Conservation (phyloP, 1,284 basidiomycete genomes). For the Leccinum griseonigrum region DNA sequence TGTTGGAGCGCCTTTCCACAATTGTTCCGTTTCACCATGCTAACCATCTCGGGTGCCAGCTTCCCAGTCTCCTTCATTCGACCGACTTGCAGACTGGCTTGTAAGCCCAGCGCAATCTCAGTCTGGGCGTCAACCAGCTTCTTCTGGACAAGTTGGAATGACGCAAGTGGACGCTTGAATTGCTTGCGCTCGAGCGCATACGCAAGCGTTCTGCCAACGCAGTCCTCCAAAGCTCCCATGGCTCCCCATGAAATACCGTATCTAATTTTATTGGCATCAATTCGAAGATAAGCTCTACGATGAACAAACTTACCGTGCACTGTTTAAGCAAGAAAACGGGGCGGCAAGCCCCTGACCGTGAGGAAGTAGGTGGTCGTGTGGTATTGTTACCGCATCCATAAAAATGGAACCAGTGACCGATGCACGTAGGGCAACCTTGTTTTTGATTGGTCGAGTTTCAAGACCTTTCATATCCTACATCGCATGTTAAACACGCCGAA, state of each 20-base stretch:
- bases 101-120: slow-evolving; percentile 80
- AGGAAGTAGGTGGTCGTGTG: slow-evolving; percentile 73
- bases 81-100: slow-evolving; percentile 83
- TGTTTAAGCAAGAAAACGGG: slow-evolving; percentile 91
- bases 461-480: slow-evolving; percentile 79
- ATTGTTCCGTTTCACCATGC: slow-evolving; percentile 94
- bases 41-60: slow-evolving; percentile 91
- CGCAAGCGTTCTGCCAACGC: slow-evolving; percentile 71
- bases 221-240: slow-evolving; percentile 94
- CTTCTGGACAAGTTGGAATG: slow-evolving; percentile 96
- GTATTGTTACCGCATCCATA: slow-evolving; percentile 80
- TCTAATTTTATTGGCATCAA: slow-evolving; percentile 32
- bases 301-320: slow-evolving; percentile 55
- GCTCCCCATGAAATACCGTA: slow-evolving; percentile 93
- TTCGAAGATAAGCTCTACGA: not conserved
- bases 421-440: slow-evolving; percentile 89
- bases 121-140: slow-evolving; percentile 93
- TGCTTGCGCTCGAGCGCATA: slow-evolving; percentile 92
- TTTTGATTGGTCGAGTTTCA: slow-evolving; percentile 84
- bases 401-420: slow-evolving; percentile 93
- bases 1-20: slow-evolving; percentile 90
- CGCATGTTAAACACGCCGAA: not conserved
- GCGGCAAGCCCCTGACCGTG: slow-evolving; percentile 74
- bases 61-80: slow-evolving; percentile 82
- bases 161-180: slow-evolving; percentile 87